Percentiles rank a stretch among this genome's conserved stretches.
Evolutionary conservation across 192 early-diverging fungal genomes (phyloP).

Genomic region (Helicostylum pulchrum): DNA sequence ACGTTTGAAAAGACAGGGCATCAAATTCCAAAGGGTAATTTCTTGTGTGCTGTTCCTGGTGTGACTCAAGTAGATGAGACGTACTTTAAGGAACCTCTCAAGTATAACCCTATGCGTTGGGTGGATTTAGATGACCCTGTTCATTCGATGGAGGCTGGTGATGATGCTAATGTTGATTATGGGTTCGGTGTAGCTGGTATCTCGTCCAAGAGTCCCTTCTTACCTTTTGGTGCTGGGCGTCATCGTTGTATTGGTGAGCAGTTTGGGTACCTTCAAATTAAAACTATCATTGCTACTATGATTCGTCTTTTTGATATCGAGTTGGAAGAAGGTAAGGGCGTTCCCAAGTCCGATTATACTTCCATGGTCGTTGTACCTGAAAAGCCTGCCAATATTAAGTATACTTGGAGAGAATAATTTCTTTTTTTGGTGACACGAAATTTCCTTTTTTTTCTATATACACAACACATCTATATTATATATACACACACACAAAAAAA

Average conservation of each 20-base stretch:
- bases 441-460: no score
- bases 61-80: constrained; percentile 76
- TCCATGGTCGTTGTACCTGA: constrained; percentile 89
- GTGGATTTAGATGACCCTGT: constrained; percentile 57
- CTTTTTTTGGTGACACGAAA: no score
- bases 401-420: constrained; percentile 41
- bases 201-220: constrained; percentile 74
- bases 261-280: constrained; percentile 95
- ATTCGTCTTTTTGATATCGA: constrained; percentile 75
- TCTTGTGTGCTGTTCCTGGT: constrained; percentile 79
- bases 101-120: constrained; percentile 83
- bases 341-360: constrained; percentile 86
- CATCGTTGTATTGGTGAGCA: constrained; percentile 98
- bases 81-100: constrained; percentile 77
- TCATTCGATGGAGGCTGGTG: constrained; percentile 46
- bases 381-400: constrained; percentile 52
- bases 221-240: constrained; percentile 97
- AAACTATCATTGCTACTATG: constrained; percentile 84
- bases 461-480: no score
- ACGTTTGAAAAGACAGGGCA: constrained; percentile 72
- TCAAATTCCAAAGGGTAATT: constrained; percentile 88
- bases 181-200: constrained; percentile 69
- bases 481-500: no score
- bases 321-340: constrained; percentile 58
- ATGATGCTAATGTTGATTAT: constrained; percentile 61